Conservation (phyloP, 2,329 filamentous ascomycete genomes). For the Talaromyces funiculosus region DNA sequence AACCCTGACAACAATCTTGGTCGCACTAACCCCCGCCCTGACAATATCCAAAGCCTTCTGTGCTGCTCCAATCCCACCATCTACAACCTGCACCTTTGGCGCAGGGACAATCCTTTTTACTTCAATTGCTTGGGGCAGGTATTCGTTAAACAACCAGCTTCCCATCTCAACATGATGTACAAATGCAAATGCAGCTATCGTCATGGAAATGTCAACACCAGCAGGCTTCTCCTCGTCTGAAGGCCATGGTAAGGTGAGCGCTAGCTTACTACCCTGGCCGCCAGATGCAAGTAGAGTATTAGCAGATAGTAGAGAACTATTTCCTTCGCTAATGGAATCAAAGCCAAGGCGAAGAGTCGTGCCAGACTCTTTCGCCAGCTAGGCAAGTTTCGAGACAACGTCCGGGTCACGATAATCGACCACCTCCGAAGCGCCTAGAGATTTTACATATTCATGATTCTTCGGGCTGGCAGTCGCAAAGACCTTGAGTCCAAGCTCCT, state of each 20-base stretch:
- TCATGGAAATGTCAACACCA: conserved; percentile 1
- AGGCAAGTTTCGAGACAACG: background rate
- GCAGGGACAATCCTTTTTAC: conserved; percentile 1
- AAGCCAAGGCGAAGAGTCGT: background rate
- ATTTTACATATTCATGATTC: conserved; percentile 40
- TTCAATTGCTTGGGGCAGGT: background rate
- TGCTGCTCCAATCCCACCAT: conserved; percentile 1
- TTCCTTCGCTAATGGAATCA: background rate
- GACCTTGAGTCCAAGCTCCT: conserved; percentile 37
- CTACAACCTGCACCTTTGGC: background rate
- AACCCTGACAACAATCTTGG: conserved; percentile 2
- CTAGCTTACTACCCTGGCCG: background rate
- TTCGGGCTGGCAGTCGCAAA: conserved; percentile 31
- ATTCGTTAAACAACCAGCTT: conserved; percentile 3
- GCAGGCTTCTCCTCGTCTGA: background rate
- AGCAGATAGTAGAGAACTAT: background rate
- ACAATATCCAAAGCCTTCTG: conserved; percentile 4
- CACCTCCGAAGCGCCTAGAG: conserved; percentile 38
- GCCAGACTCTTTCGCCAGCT: background rate
- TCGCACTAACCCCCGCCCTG: conserved; percentile 5
- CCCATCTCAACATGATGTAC: conserved; percentile 6
- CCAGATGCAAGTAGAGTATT: background rate
- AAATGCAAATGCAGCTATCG: background rate
- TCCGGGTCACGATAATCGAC: conserved; percentile 37
- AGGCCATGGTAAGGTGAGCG: background rate